Base-by-base conservation (phyloP, 805 yeast genomes). In the Candida sanyiensis region DNA sequence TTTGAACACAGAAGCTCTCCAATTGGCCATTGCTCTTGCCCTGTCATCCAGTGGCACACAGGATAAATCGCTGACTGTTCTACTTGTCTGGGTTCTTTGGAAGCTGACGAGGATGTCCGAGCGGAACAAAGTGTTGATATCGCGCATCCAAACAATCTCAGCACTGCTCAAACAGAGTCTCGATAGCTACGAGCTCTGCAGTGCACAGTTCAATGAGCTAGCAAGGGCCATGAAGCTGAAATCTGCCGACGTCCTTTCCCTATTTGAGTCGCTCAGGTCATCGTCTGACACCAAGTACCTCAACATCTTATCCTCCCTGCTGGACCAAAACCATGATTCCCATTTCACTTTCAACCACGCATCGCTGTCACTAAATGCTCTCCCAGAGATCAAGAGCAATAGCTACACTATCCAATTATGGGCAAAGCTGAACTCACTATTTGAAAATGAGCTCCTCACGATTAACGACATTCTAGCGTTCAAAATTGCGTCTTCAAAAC, bases 401-500 rank as follows among this genome's bases (percentile, higher is more conserved):
- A 44, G 48, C 9, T 45, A 54, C 17, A 50, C 67, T 0, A 28
- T 55, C 2, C 62, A 57, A 21, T 38, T 52, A 11, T 58, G 58
- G 56, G 23, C 63, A 2, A 56, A 52, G 22, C 43, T 63, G 17
- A 56, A 56, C 37, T 49, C 52, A 28, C 39, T 48, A 3, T 42
- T 45, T 2, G 61, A 63, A 6, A 54, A 56, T 27, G 46, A 59
- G 18, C 28, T 65, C 7, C 25, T 59, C 25, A 45, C 59, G 0
- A 37, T 65, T 2, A 43, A 46, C 3, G 40, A 42, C 17, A 37
- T 46, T 12, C 34, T 45, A 4, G 29, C 24, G 6, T 12, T 63
- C n/a, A 58, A 52, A 26, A 12, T 64, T 21, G 66, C 63, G 7
- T 54, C 63, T 2, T 57, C 61, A 44, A 57, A 55, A 16, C 48